Evolutionary conservation across 2,329 filamentous ascomycete species (phyloP), one percentile per base, ranked within the genome.

Genomic region (Chaetothyriales sp.): DNA sequence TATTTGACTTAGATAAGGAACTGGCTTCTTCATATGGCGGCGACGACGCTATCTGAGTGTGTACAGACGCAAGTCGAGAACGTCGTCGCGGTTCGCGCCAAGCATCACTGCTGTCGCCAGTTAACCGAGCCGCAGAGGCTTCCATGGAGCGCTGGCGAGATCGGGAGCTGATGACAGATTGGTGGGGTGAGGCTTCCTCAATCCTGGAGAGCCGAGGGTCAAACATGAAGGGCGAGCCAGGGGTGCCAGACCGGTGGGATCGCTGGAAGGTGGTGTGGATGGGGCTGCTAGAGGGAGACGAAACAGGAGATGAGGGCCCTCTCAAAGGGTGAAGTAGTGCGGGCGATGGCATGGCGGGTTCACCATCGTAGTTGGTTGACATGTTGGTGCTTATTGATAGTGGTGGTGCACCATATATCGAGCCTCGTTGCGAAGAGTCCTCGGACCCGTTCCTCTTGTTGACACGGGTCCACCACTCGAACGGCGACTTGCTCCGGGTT

Each of bases 391-490:
- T 28, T 20, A 28, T 28, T 19, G 25, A 19, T 9, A 28, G n/a
- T 19, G 25, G 10, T 9, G 45, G 32, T n/a, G 45, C 45, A 47
- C 45, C 25, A 47, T 28, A 36, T 19, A 26, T n/a, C 3, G 25
- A 36, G 15, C 45, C 45, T 28, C 45, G 18, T 47, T 28, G 45
- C 25, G 25, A 28, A 20, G n/a, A 47, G 18, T 19, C 25, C 25
- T 18, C 18, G n/a, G 45, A 47, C 15, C 32, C 18, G 25, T 47
- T 47, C 32, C 45, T 19, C 45, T 26, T 20, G 45, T 47, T 22
- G 12, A 36, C 32, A n/a, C 54, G 52, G 49, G 48, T 55, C 58
- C 56, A 59, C 58, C 57, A 60, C 44, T 60, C 58, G 25, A 60
- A 60, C 9, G 58, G 58, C 51, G 57, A 59, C 45, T 51, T 54